Evolutionary conservation across 2,329 filamentous ascomycete genomes (phyloP).

Genomic region (Fusarium nanum): DNA sequence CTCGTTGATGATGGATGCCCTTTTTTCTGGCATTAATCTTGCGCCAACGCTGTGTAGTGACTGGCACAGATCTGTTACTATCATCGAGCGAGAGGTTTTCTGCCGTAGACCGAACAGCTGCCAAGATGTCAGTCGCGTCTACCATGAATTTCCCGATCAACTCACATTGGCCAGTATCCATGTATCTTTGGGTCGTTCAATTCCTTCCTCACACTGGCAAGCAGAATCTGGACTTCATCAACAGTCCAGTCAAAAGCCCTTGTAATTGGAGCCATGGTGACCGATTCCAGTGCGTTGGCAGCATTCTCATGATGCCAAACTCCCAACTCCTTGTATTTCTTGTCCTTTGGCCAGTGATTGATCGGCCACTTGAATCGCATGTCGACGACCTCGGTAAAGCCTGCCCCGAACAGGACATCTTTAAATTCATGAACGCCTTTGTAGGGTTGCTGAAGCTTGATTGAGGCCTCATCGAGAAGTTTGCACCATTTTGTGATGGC

Average conservation of each 20-base stretch:
- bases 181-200: slow-evolving; percentile 15
- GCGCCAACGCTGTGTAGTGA: no score
- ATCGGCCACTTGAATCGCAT: slow-evolving; percentile 10
- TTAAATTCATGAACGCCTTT: not conserved
- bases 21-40: no score
- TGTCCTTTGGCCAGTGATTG: slow-evolving; percentile 23
- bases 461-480: not conserved
- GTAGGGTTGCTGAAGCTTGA: not conserved
- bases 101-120: not conserved
- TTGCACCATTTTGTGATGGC: slow-evolving; percentile 4
- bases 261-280: slow-evolving; percentile 16
- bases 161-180: slow-evolving; percentile 25
- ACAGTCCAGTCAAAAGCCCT: slow-evolving; percentile 14
- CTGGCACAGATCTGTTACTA: no score
- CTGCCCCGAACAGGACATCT: not conserved
- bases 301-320: slow-evolving; percentile 7
- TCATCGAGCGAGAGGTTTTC: not conserved
- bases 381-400: slow-evolving; percentile 7
- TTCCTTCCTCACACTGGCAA: slow-evolving; percentile 12
- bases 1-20: no score
- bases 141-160: not conserved
- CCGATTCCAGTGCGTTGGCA: not conserved
- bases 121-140: accelerated
- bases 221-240: slow-evolving; percentile 13
- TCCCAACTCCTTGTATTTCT: slow-evolving; percentile 13